Base-by-base conservation (phyloP, 1,284 basidiomycete genomes). In the Rhodotorula sp. region DNA sequence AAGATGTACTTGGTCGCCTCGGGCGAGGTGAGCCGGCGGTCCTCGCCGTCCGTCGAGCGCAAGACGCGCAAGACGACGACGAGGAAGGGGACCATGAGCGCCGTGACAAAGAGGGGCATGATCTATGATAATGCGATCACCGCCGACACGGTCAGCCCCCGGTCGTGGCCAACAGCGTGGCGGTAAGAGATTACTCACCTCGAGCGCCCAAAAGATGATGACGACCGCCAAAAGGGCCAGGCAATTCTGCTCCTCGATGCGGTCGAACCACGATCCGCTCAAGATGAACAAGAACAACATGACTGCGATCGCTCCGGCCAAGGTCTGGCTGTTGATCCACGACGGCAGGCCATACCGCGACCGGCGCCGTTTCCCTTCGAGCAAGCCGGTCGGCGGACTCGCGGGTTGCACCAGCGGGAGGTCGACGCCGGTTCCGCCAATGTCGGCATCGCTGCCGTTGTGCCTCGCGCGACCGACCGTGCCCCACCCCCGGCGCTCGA, bases 71-170 rank as follows among this genome's bases (percentile, higher is more conserved):
- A 83, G 24, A 87, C 83, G n/a, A 97, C 91, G n/a, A 96, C 87
- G 6, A 97, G 84, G 57, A 96, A 83, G 0, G 96, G 95, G 3
- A 99, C 89, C 67, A 90, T 84, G 70, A 91, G 88, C 2, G 93
- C 95, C 0, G 96, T 99, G 33, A 96, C 94, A 77, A 99, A 99
- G 4, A 99, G 85, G 4, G 95, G 95, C 64, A 99, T 94, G 29
- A 94, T 94, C 90, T 93, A 77, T 3, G 17, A 24, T 33, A 15
- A 7, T 12, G 10, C 3, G 10, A 8, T n/a, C 42, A 18, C 17
- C 17, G 10, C 46, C 20, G 45, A 29, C 46, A 48, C 17, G 2
- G 6, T 18, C 2, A 17, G 46, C 46, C 22, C 46, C 4, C 46
- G 12, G 15, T 48, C 17, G 6, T 14, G 8, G 51, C 10, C 15